Percentiles rank a stretch among this genome's conserved stretches.
These are phyloP conservation scores for Globisporangium nunn DNA, from an alignment of 352 stramenopile species.

Conservation along the genomic window DNA sequence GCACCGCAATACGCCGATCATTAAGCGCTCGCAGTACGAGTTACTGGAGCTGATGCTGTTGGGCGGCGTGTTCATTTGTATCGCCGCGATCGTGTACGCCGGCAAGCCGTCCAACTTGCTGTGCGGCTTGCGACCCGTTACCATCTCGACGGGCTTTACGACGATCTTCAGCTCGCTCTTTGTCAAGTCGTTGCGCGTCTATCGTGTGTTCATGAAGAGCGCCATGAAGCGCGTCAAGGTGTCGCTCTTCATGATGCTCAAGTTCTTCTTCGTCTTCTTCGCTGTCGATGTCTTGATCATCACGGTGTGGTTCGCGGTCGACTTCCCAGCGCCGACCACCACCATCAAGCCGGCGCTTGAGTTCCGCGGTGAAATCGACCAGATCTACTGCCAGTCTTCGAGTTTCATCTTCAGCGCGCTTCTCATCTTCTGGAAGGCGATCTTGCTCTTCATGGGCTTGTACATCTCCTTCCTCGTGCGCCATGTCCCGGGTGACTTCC, in stretches of 20 bases:
- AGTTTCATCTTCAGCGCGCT: constrained; percentile 26
- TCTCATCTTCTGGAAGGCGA: constrained; percentile 36
- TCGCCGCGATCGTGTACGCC: constrained; percentile 15
- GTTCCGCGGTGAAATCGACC: constrained; percentile 10
- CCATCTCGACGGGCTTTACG: constrained; percentile 22
- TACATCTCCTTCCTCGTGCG: constrained; percentile 21
- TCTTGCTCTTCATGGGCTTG: constrained; percentile 18
- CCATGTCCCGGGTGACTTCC: constrained; percentile 40
- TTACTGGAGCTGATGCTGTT: constrained; percentile 20
- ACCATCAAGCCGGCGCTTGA: constrained; percentile 1
- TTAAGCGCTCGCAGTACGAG: constrained; percentile 36
- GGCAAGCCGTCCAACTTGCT: constrained; percentile 14
- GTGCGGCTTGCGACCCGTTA: constrained; percentile 16
- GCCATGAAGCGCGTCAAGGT: constrained; percentile 24
- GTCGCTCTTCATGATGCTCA: constrained; percentile 20
- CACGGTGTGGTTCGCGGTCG: constrained; percentile 17
- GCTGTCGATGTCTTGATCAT: constrained; percentile 22
- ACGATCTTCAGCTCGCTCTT: constrained; percentile 25
- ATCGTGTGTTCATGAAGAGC: constrained; percentile 24
- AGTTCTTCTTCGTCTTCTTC: constrained; percentile 19
- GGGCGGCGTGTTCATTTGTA: constrained; percentile 24
- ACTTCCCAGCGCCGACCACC: constrained; percentile 17
- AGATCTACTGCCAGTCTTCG: constrained; percentile 8
- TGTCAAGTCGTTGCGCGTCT: constrained; percentile 31
- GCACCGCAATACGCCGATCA: constrained; percentile 21